Base-by-base conservation (phyloP, 1,284 basidiomycete species). In the Apiotrichum porosum region DNA sequence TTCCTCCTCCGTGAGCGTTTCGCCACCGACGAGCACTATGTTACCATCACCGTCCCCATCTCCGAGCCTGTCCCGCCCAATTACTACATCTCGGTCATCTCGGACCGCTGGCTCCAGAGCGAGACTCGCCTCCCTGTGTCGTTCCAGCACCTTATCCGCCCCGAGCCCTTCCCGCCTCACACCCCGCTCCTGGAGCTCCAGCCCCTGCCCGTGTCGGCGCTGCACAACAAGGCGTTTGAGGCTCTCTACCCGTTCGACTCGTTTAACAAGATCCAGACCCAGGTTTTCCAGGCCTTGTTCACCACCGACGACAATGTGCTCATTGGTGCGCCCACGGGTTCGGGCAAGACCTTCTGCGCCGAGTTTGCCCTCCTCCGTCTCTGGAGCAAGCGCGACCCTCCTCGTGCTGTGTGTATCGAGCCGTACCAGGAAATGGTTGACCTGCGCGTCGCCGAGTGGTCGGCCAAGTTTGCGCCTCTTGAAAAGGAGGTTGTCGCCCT, bases 211-310 rank as follows among this genome's bases (percentile, higher is more conserved):
- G 78, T 95, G 9, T 83, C 88, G 0, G 92, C 91, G 1, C 78
- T 99, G 3, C 89, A 94, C 73, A 94, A 93, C 78, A 82, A 84
- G 65, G 88, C 90, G 52, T 95, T 86, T 57, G 88, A 97, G 68
- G 77, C 78, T 5, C 81, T 97, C 36, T 98, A 95, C 71, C 80
- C 83, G 0, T 85, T 94, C 56, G 77, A 83, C 52, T 82, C 80
- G 1, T 97, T 97, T 80, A 98, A 98, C 81, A 97, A 97, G 76
- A 95, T 97, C 58, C 95, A 98, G 71, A 98, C 92, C 0, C 95
- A 98, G 74, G 91, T 95, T 31, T 98, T 97, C 84, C 94, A 97
- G 61, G 91, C 93, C 0, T 77, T 98, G 0, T 98, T 94, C 72
- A 93, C 89, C 0, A 86, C 90, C 0, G 92, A 97, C 67, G 93